phyloP scores from a whole-genome alignment of 768 basidiomycete genomes.

The Russula virescens region DNA sequence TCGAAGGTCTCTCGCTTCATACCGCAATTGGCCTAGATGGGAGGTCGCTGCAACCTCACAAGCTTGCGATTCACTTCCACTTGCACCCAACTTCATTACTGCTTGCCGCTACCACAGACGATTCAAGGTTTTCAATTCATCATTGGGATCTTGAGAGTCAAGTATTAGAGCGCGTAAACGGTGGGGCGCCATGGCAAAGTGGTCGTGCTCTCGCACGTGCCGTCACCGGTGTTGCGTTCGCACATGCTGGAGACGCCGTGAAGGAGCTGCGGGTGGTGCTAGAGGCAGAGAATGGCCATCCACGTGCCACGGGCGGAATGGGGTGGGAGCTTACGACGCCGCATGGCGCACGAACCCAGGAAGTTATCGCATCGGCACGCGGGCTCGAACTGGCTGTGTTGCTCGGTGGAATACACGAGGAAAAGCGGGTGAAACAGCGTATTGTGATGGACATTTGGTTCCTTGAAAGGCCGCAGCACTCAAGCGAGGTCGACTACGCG shows the following conservation, averaged over 20 bases:
- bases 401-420: constrained; percentile 11
- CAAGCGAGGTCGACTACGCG: constrained; percentile 14
- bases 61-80: constrained; percentile 16
- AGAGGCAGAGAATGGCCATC: constrained; percentile 7
- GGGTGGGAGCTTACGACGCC: constrained; percentile 16
- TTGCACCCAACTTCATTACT: constrained; percentile 13
- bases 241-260: constrained; percentile 9
- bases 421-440: constrained; percentile 8
- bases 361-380: constrained; percentile 8
- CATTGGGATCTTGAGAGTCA: constrained; percentile 16
- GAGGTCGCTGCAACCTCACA: constrained; percentile 1
- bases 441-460: constrained; percentile 17
- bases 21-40: constrained; percentile 3
- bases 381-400: constrained; percentile 14
- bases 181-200: constrained; percentile 10
- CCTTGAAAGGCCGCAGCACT: constrained; percentile 6
- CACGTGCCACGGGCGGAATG: constrained; percentile 15
- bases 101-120: constrained; percentile 18
- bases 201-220: constrained; percentile 15
- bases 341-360: not conserved
- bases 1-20: constrained; percentile 10
- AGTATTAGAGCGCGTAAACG: constrained; percentile 8
- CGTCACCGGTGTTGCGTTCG: constrained; percentile 14
- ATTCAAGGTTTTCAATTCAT: constrained; percentile 16
- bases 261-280: constrained; percentile 12